Percentiles rank a stretch among this genome's conserved stretches.
These are phyloP conservation scores for Teratosphaeria gauchensis DNA, from an alignment of 2,329 filamentous ascomycete species.

Conservation along the genomic window DNA sequence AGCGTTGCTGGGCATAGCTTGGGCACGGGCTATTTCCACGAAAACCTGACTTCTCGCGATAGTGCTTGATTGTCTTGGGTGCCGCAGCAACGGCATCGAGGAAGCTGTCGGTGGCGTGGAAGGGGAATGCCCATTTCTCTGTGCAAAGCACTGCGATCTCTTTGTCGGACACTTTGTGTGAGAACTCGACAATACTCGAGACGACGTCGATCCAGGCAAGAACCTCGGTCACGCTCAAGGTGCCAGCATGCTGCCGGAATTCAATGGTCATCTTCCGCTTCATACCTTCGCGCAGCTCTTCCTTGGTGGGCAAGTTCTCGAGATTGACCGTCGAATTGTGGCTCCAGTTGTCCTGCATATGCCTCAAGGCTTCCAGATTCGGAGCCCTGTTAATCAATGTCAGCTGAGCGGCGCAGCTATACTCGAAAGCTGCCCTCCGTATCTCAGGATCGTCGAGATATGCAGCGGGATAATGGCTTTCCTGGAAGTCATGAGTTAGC, in stretches of 20 bases:
- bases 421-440: background rate
- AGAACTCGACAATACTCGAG: constrained; percentile 2
- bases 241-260: constrained; percentile 23
- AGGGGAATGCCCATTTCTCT: constrained; percentile 2
- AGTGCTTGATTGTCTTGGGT: constrained; percentile 4
- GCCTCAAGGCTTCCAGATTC: constrained; percentile 2
- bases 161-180: constrained; percentile 2
- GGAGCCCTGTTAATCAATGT: constrained; percentile 6
- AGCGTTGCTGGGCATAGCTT: constrained; percentile 1
- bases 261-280: constrained; percentile 17
- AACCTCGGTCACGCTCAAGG: constrained; percentile 14
- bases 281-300: background rate
- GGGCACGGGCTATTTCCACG: background rate
- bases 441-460: constrained; percentile 1
- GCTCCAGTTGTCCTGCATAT: background rate
- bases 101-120: constrained; percentile 2
- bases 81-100: constrained; percentile 4
- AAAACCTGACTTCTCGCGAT: constrained; percentile 2
- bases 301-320: constrained; percentile 1
- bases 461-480: background rate
- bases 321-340: constrained; percentile 9
- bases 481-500: background rate
- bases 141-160: constrained; percentile 2
- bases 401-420: constrained; percentile 4
- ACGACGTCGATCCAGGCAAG: constrained; percentile 21